phyloP scores from a whole-genome alignment of 495 filamentous ascomycete genomes.

The Penicillium canescens region DNA sequence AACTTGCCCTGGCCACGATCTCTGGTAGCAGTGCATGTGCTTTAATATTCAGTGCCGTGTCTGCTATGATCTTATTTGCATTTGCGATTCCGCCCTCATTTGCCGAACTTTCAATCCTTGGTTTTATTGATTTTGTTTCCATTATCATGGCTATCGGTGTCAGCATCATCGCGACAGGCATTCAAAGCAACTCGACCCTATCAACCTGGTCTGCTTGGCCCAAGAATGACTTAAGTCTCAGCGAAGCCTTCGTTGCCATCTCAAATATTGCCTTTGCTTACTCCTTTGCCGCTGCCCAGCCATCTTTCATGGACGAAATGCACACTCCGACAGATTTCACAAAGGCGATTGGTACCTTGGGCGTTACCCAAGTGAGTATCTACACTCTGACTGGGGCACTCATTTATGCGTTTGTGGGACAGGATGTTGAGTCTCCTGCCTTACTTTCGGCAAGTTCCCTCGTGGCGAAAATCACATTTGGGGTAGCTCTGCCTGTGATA shows the following conservation, averaged over 20 bases:
- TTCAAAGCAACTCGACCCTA: conserved; percentile 23
- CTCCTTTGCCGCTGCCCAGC: conserved; percentile 65
- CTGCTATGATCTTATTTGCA: conserved; percentile 58
- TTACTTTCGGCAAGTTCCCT: conserved; percentile 59
- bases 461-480: conserved; percentile 69
- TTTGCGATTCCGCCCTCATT: conserved; percentile 62
- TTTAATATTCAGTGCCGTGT: conserved; percentile 62
- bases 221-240: conserved; percentile 28
- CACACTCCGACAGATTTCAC: conserved; percentile 62
- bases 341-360: conserved; percentile 62
- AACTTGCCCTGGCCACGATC: conserved; percentile 65
- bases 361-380: conserved; percentile 61
- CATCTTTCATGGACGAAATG: conserved; percentile 75
- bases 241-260: conserved; percentile 56
- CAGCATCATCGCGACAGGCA: conserved; percentile 64
- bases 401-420: conserved; percentile 69
- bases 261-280: conserved; percentile 72
- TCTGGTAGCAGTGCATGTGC: conserved; percentile 61
- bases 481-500: conserved; percentile 71
- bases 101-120: conserved; percentile 56
- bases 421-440: conserved; percentile 62
- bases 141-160: conserved; percentile 66
- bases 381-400: conserved; percentile 69
- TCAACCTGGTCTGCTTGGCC: conserved; percentile 41
- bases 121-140: conserved; percentile 63